Conservation (phyloP, 768 basidiomycete genomes). For the Multifurca ochricompacta region DNA sequence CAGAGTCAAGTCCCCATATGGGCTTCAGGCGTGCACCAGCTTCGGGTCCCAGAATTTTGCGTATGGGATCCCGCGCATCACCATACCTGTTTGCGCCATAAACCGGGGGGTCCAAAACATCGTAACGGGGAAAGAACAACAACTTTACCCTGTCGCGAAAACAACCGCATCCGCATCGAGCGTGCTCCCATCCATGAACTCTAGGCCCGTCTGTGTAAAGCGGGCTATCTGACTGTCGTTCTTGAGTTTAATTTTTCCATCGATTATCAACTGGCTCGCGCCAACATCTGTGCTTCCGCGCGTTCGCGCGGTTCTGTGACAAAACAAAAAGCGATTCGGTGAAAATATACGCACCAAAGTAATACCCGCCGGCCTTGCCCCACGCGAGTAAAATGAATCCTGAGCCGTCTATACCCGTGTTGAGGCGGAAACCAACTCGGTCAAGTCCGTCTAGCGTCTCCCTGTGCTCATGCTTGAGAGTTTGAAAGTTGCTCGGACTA, state of each 20-base stretch:
- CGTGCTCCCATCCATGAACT: constrained; percentile 35
- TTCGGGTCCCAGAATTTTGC: constrained; percentile 40
- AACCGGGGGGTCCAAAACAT: not conserved
- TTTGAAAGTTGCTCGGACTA: not conserved
- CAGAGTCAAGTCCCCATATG: constrained; percentile 58
- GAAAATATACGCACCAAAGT: constrained; percentile 43
- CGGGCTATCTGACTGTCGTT: constrained; percentile 35
- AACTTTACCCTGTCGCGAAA: constrained; percentile 40
- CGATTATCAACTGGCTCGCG: constrained; percentile 35
- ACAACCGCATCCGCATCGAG: constrained; percentile 43
- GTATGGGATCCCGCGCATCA: constrained; percentile 34
- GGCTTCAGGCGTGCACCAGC: constrained; percentile 39
- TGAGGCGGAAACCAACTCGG: constrained; percentile 47
- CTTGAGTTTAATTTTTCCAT: constrained; percentile 43
- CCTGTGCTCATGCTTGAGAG: constrained; percentile 24
- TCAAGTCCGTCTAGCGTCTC: constrained; percentile 47
- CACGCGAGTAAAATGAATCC: constrained; percentile 42
- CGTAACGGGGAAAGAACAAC: not conserved
- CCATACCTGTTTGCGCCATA: constrained; percentile 34
- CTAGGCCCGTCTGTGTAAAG: constrained; percentile 34
- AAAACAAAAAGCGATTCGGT: not conserved
- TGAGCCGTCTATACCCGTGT: constrained; percentile 40
- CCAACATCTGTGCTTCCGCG: constrained; percentile 31
- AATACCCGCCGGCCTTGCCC: constrained; percentile 50
- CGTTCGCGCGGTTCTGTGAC: not conserved